Evolutionary conservation across 306 rosid species (phyloP).

Genomic region (Fagus sylvatica): DNA sequence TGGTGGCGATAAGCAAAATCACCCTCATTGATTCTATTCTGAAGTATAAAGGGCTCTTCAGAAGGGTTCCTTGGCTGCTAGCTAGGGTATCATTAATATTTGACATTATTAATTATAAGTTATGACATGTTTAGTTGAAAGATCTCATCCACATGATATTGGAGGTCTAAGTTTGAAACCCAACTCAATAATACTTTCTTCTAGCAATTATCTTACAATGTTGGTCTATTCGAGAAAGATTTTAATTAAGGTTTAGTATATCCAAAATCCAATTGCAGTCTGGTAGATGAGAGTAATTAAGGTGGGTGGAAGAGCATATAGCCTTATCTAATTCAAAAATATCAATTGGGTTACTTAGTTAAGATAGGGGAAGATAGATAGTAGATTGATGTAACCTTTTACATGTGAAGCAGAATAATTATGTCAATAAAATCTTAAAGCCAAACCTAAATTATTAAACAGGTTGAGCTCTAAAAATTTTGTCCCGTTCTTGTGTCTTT

Average conservation of each 20-base stretch:
- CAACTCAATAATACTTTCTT: not conserved
- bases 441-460: not conserved
- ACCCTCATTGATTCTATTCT: not conserved
- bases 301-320: not conserved
- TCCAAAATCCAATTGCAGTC: not conserved
- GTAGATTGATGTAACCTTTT: not conserved
- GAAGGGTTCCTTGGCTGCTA: not conserved
- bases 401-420: not conserved
- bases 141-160: not conserved
- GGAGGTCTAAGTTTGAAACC: not conserved
- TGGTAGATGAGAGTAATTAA: not conserved
- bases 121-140: not conserved
- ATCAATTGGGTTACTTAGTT: no score
- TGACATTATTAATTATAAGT: not conserved
- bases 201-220: not conserved
- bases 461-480: no score
- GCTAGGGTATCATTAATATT: not conserved
- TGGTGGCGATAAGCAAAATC: conserved; percentile 1
- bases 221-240: not conserved
- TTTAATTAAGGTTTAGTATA: not conserved
- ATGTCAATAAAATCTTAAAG: not conserved
- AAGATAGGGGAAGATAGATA: no score
- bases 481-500: no score
- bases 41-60: not conserved
- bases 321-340: not conserved